Conservation (phyloP, 129 eudicot species). For the Ambrosia artemisiifolia region DNA sequence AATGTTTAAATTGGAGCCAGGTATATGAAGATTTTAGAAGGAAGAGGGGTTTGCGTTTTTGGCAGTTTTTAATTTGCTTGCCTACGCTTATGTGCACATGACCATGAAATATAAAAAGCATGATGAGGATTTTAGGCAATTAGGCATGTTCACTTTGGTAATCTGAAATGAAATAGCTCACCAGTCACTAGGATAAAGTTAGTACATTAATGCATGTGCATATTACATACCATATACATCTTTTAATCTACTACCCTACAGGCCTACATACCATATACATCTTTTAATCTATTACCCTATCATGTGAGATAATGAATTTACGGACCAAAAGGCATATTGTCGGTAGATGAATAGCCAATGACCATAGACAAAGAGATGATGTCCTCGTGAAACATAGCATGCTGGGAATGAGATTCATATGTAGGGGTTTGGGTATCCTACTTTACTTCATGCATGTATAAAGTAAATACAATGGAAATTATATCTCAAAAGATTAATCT, state of each 20-base stretch:
- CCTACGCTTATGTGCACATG: neutral
- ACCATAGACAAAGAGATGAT: neutral
- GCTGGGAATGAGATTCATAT: neutral
- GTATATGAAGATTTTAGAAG: no score
- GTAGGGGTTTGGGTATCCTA: neutral
- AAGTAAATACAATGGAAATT: neutral
- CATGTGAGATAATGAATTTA: neutral
- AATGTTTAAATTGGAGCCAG: neutral
- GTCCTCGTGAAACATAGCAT: neutral
- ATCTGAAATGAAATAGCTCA: neutral
- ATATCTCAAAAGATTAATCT: neutral
- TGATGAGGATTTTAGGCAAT: neutral
- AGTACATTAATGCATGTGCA: neutral
- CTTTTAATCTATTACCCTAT: neutral
- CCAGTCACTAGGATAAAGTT: neutral
- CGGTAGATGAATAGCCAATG: neutral
- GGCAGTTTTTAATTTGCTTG: slow-evolving; percentile 5
- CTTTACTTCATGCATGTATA: neutral
- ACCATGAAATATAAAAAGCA: neutral
- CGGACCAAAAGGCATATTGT: neutral
- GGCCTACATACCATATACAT: neutral
- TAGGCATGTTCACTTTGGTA: neutral
- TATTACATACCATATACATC: neutral
- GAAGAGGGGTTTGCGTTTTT: no score
- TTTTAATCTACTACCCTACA: neutral